Conservation (phyloP, 2,329 filamentous ascomycete genomes). For the Aspergillus spinulosporus region DNA sequence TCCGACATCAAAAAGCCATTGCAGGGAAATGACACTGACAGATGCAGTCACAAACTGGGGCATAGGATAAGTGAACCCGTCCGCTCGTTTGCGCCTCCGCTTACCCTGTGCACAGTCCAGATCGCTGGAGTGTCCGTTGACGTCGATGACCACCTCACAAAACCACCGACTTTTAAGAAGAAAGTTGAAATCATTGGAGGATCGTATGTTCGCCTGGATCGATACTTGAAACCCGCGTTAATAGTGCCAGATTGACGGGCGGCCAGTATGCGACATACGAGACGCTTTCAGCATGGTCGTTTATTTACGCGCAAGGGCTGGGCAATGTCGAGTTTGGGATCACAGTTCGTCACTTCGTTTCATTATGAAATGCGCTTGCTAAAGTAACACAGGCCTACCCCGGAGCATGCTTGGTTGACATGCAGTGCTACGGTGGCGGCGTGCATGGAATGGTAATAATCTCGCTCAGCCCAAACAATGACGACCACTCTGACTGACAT, state of each 20-base stretch:
- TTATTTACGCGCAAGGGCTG: slow-evolving; percentile 57
- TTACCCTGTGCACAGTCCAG: slow-evolving; percentile 47
- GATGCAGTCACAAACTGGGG: slow-evolving; percentile 60
- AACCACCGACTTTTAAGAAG: slow-evolving; percentile 37
- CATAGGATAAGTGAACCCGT: slow-evolving; percentile 46
- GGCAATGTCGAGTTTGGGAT: slow-evolving; percentile 61
- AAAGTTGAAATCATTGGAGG: slow-evolving; percentile 50
- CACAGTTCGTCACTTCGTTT: slow-evolving; percentile 35
- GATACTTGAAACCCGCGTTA: neutral
- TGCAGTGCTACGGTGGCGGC: slow-evolving; percentile 58
- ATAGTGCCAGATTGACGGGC: slow-evolving; percentile 49
- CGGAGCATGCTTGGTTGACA: slow-evolving; percentile 58
- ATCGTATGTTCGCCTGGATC: slow-evolving; percentile 28
- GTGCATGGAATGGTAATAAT: slow-evolving; percentile 44
- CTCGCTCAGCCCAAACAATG: neutral
- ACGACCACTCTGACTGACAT: slow-evolving; percentile 8
- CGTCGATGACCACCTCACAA: slow-evolving; percentile 48
- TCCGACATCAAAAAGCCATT: neutral
- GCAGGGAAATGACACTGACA: neutral
- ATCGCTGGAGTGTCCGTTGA: slow-evolving; percentile 55
- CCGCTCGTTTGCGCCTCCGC: neutral
- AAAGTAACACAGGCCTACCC: slow-evolving; percentile 46
- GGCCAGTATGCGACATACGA: slow-evolving; percentile 63
- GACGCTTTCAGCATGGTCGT: slow-evolving; percentile 57
- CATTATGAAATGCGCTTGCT: neutral